A percentile compares a stretch with the other conserved stretches of the same genome.
phyloP scores from a whole-genome alignment of 768 basidiomycete species.

The Termitomyces sp. region DNA sequence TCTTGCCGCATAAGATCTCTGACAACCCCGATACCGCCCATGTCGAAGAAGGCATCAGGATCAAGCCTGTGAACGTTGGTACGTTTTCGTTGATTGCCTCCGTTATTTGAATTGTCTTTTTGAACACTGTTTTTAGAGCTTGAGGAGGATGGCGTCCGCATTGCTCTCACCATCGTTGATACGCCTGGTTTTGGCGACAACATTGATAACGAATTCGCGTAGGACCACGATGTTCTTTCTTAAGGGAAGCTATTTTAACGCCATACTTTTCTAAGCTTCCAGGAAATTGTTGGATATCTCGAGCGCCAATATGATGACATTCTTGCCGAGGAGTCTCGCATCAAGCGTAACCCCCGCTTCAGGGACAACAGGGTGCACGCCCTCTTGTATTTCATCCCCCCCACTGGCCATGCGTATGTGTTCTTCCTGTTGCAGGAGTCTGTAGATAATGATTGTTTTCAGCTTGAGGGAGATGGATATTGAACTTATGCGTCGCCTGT shows the following conservation, averaged over 20 bases:
- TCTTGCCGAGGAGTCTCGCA: conserved; percentile 95
- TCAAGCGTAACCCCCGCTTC: conserved; percentile 99
- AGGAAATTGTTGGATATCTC: conserved; percentile 94
- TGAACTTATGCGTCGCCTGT: conserved; percentile 96
- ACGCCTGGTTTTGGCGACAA: conserved; percentile 99
- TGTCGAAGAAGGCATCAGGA: conserved; percentile 89
- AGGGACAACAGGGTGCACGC: conserved; percentile 97
- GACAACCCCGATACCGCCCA: conserved; percentile 88
- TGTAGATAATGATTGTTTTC: conserved; percentile 2
- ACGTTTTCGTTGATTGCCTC: conserved; percentile 24
- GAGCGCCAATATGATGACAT: conserved; percentile 99
- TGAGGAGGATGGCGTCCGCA: conserved; percentile 97
- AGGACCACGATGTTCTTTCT: conserved; percentile 30
- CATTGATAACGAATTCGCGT: conserved; percentile 99
- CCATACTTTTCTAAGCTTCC: conserved; percentile 61
- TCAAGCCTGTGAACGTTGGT: conserved; percentile 95
- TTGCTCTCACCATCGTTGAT: conserved; percentile 96
- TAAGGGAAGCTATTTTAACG: conserved; percentile 1
- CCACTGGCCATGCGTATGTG: conserved; percentile 93
- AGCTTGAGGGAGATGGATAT: conserved; percentile 98
- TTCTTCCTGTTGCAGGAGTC: background rate
- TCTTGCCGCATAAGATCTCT: conserved; percentile 81
- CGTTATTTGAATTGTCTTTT: background rate
- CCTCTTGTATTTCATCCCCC: conserved; percentile 96
- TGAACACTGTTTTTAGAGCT: conserved; percentile 57